Evolutionary conservation across 345 rosid species (phyloP).

Genomic region (Lenwebbia sp.): DNA sequence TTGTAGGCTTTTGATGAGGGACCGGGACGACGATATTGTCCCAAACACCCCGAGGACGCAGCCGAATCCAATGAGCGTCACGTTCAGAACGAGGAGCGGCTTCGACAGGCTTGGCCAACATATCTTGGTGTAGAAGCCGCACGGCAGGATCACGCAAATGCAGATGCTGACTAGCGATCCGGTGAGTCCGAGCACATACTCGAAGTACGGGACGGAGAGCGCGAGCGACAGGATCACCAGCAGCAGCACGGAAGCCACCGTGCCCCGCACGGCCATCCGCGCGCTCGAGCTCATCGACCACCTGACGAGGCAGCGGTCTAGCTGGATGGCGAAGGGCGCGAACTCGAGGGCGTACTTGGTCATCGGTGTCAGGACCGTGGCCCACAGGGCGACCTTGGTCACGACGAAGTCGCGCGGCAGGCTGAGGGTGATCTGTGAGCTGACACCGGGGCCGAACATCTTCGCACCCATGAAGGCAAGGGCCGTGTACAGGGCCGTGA

Average conservation of each 20-base stretch:
- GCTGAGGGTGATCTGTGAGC: slow-evolving; percentile 66
- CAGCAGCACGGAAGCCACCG: slow-evolving; percentile 40
- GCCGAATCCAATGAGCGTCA: slow-evolving; percentile 37
- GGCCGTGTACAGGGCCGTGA: slow-evolving; percentile 36
- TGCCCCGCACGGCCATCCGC: slow-evolving; percentile 34
- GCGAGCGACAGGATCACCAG: slow-evolving; percentile 43
- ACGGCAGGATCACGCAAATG: slow-evolving; percentile 47
- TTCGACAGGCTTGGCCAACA: slow-evolving; percentile 33
- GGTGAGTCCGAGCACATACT: slow-evolving; percentile 60
- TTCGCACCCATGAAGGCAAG: slow-evolving; percentile 69
- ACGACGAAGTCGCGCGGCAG: slow-evolving; percentile 38
- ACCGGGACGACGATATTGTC: slow-evolving; percentile 35
- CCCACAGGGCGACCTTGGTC: slow-evolving; percentile 75
- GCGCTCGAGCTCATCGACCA: slow-evolving; percentile 16
- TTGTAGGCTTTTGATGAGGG: slow-evolving; percentile 17
- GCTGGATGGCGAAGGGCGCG: slow-evolving; percentile 69
- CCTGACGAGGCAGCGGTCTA: slow-evolving; percentile 39
- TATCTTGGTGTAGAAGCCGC: slow-evolving; percentile 54
- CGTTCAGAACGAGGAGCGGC: slow-evolving; percentile 18
- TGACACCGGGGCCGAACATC: slow-evolving; percentile 46
- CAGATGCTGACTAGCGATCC: slow-evolving; percentile 57
- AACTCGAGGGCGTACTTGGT: slow-evolving; percentile 76
- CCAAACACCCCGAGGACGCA: slow-evolving; percentile 43
- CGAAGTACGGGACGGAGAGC: slow-evolving; percentile 51
- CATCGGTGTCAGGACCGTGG: slow-evolving; percentile 66